Percentiles rank a stretch among this genome's conserved stretches.
phyloP scores from a whole-genome alignment of 108 stramenopile genomes.

The Discostella pseudostelligera region DNA sequence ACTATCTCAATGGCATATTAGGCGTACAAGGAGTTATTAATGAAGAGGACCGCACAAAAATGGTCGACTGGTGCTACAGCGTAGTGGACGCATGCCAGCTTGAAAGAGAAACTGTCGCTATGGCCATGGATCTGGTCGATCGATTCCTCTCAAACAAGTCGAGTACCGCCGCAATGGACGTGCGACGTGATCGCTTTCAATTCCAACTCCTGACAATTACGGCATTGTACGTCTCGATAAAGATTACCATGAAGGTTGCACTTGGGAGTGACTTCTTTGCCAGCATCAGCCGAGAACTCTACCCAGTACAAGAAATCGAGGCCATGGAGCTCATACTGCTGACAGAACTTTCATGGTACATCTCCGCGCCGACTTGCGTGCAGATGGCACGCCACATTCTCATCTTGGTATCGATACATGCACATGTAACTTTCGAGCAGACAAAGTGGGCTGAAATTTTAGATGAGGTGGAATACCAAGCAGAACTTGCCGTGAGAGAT shows the following conservation, averaged over 20 bases:
- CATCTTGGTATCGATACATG: conserved; percentile 5
- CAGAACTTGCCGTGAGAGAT: conserved; percentile 38
- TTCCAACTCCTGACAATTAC: conserved; percentile 60
- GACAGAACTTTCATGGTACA: conserved; percentile 38
- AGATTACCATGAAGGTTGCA: conserved; percentile 53
- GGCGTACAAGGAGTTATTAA: background rate
- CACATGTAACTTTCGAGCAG: background rate
- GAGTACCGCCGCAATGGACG: background rate
- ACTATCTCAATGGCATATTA: background rate
- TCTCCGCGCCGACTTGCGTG: conserved; percentile 32
- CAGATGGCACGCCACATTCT: conserved; percentile 31
- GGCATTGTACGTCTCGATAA: conserved; percentile 59
- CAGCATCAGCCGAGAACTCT: conserved; percentile 50
- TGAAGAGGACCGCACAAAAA: conserved; percentile 9
- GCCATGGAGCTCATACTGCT: conserved; percentile 51
- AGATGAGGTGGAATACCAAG: conserved; percentile 33
- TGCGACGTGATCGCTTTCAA: conserved; percentile 31
- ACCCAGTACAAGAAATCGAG: conserved; percentile 51
- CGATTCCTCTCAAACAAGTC: conserved; percentile 21
- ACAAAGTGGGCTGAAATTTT: conserved; percentile 16
- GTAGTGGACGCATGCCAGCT: conserved; percentile 17
- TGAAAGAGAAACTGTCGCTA: conserved; percentile 9
- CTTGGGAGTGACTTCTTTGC: conserved; percentile 50
- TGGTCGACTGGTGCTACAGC: conserved; percentile 30
- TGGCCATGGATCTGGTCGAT: conserved; percentile 27